Evolutionary conservation across 192 early-diverging fungal species (phyloP).

Genomic region (Backusella mclennaniae): DNA sequence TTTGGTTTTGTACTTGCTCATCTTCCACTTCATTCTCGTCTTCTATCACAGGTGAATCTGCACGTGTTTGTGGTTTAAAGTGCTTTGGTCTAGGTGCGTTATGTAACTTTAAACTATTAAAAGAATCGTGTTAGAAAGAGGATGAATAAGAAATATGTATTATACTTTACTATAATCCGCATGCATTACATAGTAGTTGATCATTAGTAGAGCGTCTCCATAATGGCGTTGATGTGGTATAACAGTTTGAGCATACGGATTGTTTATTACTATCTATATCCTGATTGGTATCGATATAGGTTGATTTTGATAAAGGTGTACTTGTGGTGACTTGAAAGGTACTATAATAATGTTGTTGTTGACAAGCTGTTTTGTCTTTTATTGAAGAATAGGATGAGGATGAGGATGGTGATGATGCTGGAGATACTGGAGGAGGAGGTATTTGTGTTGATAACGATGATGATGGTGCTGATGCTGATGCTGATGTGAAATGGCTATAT

Average conservation of each 20-base stretch:
- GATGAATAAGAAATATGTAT: neutral
- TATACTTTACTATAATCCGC: conserved; percentile 80
- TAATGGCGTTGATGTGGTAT: conserved; percentile 83
- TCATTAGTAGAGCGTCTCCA: conserved; percentile 90
- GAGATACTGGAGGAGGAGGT: neutral
- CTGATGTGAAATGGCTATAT: neutral
- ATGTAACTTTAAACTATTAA: conserved; percentile 70
- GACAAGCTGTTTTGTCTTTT: neutral
- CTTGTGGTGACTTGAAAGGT: neutral
- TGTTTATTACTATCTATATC: neutral
- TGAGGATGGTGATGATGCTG: neutral
- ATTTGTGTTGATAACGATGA: neutral
- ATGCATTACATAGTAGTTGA: conserved; percentile 93
- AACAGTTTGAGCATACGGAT: conserved; percentile 63
- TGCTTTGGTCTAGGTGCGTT: conserved; percentile 76
- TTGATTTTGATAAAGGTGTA: neutral
- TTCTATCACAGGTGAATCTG: neutral
- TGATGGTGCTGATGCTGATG: neutral
- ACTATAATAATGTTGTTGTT: conserved; percentile 1
- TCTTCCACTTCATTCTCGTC: conserved; percentile 15
- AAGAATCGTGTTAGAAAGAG: neutral
- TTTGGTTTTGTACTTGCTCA: conserved; percentile 23
- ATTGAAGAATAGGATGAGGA: neutral
- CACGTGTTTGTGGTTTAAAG: conserved; percentile 64
- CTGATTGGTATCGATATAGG: neutral